Evolutionary conservation across 2,329 filamentous ascomycete species (phyloP).

Genomic region (Pochonia chlamydosporia): DNA sequence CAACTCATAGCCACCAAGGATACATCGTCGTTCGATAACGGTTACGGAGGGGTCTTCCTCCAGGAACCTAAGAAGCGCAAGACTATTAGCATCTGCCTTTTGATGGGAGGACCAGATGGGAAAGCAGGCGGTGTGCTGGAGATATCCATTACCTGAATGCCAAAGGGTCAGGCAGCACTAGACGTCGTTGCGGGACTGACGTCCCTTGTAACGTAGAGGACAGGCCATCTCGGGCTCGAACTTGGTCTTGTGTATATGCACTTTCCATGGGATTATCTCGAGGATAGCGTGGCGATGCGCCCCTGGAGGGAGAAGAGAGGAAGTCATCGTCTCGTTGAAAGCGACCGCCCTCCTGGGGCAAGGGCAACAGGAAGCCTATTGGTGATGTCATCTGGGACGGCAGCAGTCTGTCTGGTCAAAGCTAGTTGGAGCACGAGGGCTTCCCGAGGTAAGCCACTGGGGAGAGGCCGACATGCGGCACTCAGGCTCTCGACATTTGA

Average conservation of each 20-base stretch:
- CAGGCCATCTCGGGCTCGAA: slow-evolving; percentile 9
- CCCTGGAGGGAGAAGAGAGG: not conserved
- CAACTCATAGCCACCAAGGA: slow-evolving; percentile 78
- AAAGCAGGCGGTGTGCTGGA: not conserved
- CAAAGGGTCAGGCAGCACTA: slow-evolving; percentile 55
- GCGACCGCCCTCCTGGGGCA: slow-evolving; percentile 8
- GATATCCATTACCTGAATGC: slow-evolving; percentile 43
- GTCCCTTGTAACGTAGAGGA: slow-evolving; percentile 11
- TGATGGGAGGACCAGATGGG: no score
- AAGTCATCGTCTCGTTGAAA: slow-evolving; percentile 9
- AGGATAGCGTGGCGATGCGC: not conserved
- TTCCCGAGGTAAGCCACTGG: slow-evolving; percentile 1
- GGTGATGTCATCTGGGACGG: slow-evolving; percentile 12
- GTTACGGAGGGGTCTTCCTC: slow-evolving; percentile 75
- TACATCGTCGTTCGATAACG: slow-evolving; percentile 65
- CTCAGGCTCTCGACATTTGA: slow-evolving; percentile 2
- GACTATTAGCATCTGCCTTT: slow-evolving; percentile 5
- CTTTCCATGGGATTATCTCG: slow-evolving; percentile 4
- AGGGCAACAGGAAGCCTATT: slow-evolving; percentile 7
- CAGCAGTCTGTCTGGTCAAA: no score
- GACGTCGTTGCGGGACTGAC: slow-evolving; percentile 32
- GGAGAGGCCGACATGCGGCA: slow-evolving; percentile 5
- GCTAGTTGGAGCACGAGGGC: not conserved
- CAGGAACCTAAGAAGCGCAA: slow-evolving; percentile 53
- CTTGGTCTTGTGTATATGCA: not conserved